A percentile compares a stretch with the other conserved stretches of the same genome.
Evolutionary conservation across 306 rosid species (phyloP).

Genomic region (Potentilla sterilis): DNA sequence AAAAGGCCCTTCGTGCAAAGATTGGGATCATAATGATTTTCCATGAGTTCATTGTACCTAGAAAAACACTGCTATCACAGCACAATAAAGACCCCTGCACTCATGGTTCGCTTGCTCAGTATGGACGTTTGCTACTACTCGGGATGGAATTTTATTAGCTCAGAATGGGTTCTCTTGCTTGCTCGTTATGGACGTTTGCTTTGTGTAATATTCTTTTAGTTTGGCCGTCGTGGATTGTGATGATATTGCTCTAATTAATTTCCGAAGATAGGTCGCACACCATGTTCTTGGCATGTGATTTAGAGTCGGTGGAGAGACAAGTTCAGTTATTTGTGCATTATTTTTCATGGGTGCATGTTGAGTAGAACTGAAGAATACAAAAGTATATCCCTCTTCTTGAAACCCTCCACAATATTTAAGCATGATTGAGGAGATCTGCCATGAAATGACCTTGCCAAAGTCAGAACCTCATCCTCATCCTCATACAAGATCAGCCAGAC

Average conservation of each 20-base stretch:
- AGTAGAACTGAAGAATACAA: conserved; percentile 2
- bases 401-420: neutral
- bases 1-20: neutral
- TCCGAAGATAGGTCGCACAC: neutral
- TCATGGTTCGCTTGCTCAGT: neutral
- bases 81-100: neutral
- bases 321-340: neutral
- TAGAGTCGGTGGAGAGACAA: neutral
- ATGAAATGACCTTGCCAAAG: neutral
- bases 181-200: conserved; percentile 4
- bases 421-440: neutral
- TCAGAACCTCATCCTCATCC: neutral
- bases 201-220: neutral
- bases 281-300: conserved; percentile 19
- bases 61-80: neutral
- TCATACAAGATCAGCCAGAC: too few species aligned
- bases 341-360: neutral
- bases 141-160: too few species aligned
- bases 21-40: neutral
- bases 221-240: neutral
- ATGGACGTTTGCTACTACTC: neutral
- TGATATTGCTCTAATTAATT: neutral
- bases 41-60: neutral
- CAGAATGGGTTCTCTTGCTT: neutral
- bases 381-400: neutral